Conservation (phyloP, 192 early-diverging fungal species). For the Glomus cerebriforme region DNA sequence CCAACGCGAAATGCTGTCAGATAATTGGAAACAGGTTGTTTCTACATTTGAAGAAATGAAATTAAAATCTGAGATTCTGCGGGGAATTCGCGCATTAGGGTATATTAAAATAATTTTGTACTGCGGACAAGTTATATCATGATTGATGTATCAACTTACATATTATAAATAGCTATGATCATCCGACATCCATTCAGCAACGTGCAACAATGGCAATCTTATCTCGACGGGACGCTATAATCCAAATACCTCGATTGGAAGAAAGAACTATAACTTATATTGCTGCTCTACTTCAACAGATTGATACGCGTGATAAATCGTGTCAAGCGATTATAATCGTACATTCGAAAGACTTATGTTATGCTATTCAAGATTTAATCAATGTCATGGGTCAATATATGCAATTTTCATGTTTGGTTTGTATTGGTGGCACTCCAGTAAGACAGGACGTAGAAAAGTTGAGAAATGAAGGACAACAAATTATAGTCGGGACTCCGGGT, state of each 20-base stretch:
- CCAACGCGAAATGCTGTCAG: slow-evolving; percentile 9
- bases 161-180: slow-evolving; percentile 2
- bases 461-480: slow-evolving; percentile 15
- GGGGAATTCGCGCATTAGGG: slow-evolving; percentile 11
- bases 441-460: slow-evolving; percentile 5
- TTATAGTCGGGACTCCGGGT: slow-evolving; percentile 27
- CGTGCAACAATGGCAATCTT: slow-evolving; percentile 4
- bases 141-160: background rate
- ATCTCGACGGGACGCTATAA: slow-evolving; percentile 6
- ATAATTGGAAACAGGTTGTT: slow-evolving; percentile 9
- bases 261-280: slow-evolving; percentile 14
- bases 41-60: slow-evolving; percentile 30
- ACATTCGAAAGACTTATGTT: slow-evolving; percentile 19
- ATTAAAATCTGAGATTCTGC: slow-evolving; percentile 7
- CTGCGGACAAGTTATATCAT: background rate
- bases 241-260: slow-evolving; percentile 21
- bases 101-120: background rate
- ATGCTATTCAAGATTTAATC: slow-evolving; percentile 17
- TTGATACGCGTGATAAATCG: background rate
- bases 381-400: background rate
- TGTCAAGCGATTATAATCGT: slow-evolving; percentile 27
- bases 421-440: slow-evolving; percentile 10
- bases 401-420: slow-evolving; percentile 5
- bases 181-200: slow-evolving; percentile 24
- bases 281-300: slow-evolving; percentile 20